Evolutionary conservation across 2,329 filamentous ascomycete genomes (phyloP).

Genomic region (Ascochyta clinopodiicola): DNA sequence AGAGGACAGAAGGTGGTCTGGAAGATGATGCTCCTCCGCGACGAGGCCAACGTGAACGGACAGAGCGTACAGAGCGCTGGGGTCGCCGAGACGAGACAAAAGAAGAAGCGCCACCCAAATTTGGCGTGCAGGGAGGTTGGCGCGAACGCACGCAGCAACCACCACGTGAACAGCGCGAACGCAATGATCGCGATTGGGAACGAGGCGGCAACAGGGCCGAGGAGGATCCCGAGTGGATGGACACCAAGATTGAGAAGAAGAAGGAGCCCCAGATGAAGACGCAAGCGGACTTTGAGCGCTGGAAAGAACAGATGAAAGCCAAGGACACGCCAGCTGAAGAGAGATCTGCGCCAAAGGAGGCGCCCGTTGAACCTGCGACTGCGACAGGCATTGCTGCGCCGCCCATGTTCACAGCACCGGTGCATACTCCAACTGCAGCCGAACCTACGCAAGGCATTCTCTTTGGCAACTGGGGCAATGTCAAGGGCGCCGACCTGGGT

Average conservation of each 20-base stretch:
- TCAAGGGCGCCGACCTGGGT: conserved; percentile 52
- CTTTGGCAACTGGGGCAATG: conserved; percentile 67
- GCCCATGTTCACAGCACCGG: conserved; percentile 50
- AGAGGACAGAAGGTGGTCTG: conserved; percentile 49
- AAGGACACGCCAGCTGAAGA: conserved; percentile 57
- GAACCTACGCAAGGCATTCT: conserved; percentile 79
- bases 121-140: conserved; percentile 63
- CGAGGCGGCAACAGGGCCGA: conserved; percentile 59
- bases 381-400: conserved; percentile 27
- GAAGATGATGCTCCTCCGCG: conserved; percentile 59
- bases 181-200: conserved; percentile 63
- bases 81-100: conserved; percentile 64
- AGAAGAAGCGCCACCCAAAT: conserved; percentile 55
- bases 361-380: conserved; percentile 25
- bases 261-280: conserved; percentile 76
- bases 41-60: conserved; percentile 69
- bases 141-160: conserved; percentile 52
- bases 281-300: conserved; percentile 90
- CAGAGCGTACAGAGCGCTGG: conserved; percentile 70
- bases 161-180: conserved; percentile 25
- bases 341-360: conserved; percentile 50
- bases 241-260: conserved; percentile 69
- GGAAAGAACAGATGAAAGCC: conserved; percentile 90
- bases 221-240: conserved; percentile 88
- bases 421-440: conserved; percentile 62